A percentile compares a stretch with the other conserved stretches of the same genome.
These are phyloP conservation scores for Penicillium capsulatum DNA, from an alignment of 2,329 filamentous ascomycete species.

Conservation along the genomic window DNA sequence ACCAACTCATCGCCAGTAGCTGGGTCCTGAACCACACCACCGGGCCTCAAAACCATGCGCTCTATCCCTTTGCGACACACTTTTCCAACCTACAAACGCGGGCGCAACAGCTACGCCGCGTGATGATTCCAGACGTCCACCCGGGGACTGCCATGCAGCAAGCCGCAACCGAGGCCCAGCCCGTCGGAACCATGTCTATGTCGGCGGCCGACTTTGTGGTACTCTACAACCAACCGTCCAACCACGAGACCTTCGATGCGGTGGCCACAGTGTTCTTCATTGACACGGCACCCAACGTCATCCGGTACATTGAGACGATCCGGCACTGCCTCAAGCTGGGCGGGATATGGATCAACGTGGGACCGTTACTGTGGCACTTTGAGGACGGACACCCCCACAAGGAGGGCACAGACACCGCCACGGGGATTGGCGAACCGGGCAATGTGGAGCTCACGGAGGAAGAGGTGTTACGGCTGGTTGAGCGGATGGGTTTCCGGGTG, in stretches of 20 bases:
- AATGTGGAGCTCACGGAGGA: conserved; percentile 87
- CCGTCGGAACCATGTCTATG: conserved; percentile 77
- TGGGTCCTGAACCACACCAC: conserved; percentile 54
- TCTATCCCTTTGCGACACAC: conserved; percentile 81
- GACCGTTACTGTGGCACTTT: conserved; percentile 93
- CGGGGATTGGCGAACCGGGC: conserved; percentile 81
- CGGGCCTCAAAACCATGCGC: conserved; percentile 58
- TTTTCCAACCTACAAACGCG: conserved; percentile 82
- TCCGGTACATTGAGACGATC: conserved; percentile 84
- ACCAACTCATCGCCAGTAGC: conserved; percentile 83
- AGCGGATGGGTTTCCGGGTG: conserved; percentile 71
- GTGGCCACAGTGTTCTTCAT: conserved; percentile 93
- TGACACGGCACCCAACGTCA: conserved; percentile 89
- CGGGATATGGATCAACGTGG: conserved; percentile 83
- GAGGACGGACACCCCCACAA: conserved; percentile 53
- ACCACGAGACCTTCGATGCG: conserved; percentile 66
- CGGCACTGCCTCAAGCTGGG: conserved; percentile 69
- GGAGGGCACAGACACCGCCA: conserved; percentile 22
- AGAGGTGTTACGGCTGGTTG: conserved; percentile 74
- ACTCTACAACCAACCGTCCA: conserved; percentile 65
- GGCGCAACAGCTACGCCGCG: conserved; percentile 67
- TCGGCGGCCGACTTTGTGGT: conserved; percentile 87
- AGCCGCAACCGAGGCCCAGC: conserved; percentile 20
- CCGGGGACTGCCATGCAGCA: conserved; percentile 55
- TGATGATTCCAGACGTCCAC: conserved; percentile 76